A percentile compares a stretch with the other conserved stretches of the same genome.
phyloP scores from a whole-genome alignment of 768 basidiomycete genomes.

The Leccinum incarnatum region DNA sequence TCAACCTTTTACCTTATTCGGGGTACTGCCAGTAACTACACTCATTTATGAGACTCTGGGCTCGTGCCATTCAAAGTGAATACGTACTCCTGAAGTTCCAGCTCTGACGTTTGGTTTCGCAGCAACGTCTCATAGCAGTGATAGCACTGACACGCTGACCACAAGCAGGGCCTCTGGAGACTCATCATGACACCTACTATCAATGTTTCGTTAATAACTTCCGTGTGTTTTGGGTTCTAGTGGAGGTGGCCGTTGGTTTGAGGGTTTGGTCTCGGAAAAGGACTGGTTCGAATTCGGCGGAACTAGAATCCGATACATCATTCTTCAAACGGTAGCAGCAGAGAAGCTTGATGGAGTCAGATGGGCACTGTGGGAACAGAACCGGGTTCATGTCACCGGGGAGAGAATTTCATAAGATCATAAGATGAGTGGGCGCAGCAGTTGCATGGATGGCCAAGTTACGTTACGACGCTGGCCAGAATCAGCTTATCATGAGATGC shows the following conservation, averaged over 20 bases:
- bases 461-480: too few species aligned
- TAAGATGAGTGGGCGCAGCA: neutral
- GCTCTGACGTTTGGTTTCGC: neutral
- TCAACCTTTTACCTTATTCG: conserved; percentile 41
- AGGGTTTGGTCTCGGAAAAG: neutral
- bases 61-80: neutral
- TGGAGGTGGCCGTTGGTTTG: neutral
- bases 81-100: neutral
- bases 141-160: neutral
- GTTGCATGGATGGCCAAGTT: neutral
- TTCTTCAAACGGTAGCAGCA: neutral
- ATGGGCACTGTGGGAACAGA: too few species aligned
- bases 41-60: neutral
- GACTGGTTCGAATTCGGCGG: neutral
- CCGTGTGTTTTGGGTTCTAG: neutral
- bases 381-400: too few species aligned
- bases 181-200: neutral
- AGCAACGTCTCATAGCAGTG: neutral
- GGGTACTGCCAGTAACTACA: conserved; percentile 13
- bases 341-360: neutral
- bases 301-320: neutral
- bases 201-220: neutral
- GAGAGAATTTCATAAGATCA: neutral
- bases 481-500: neutral
- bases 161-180: neutral